Evolutionary conservation across 108 stramenopile genomes (phyloP).

Genomic region (Thalassiosira profunda): DNA sequence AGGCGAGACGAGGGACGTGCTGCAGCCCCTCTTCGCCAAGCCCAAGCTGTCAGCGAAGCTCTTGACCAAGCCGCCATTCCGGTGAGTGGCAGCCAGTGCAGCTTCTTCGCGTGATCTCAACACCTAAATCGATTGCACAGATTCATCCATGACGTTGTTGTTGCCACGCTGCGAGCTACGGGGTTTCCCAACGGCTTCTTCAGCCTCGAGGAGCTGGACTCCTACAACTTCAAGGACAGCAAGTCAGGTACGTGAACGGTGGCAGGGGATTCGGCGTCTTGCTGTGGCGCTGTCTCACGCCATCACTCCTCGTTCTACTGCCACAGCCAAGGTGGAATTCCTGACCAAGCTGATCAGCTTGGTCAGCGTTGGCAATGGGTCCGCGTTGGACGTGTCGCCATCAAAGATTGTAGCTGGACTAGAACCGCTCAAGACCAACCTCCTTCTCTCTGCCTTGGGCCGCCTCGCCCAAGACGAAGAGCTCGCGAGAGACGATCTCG

Average conservation of each 20-base stretch:
- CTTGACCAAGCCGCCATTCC: constrained; percentile 44
- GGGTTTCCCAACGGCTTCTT: constrained; percentile 46
- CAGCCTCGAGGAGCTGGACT: constrained; percentile 37
- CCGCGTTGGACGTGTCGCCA: constrained; percentile 17
- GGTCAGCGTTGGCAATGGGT: constrained; percentile 27
- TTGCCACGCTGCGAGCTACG: constrained; percentile 31
- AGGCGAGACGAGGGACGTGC: constrained; percentile 12
- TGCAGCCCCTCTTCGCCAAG: constrained; percentile 41
- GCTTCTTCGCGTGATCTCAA: too few relatives aligned
- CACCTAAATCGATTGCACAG: not conserved
- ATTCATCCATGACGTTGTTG: constrained; percentile 49
- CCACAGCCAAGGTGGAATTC: constrained; percentile 32
- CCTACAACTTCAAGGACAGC: constrained; percentile 41
- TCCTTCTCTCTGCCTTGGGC: constrained; percentile 18
- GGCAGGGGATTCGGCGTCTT: too few relatives aligned
- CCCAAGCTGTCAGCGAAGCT: constrained; percentile 42
- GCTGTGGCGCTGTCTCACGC: not conserved
- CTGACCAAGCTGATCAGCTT: constrained; percentile 51
- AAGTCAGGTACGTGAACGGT: constrained; percentile 21
- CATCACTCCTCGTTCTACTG: not conserved
- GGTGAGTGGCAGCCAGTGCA: constrained; percentile 2
- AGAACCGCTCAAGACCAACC: constrained; percentile 42
- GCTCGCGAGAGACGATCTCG: constrained; percentile 15
- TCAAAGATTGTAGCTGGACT: constrained; percentile 49
- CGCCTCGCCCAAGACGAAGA: constrained; percentile 24